Conservation (phyloP, 176 grass and related monocot genomes). For the sorghum (Sorghum bicolor) region DNA sequence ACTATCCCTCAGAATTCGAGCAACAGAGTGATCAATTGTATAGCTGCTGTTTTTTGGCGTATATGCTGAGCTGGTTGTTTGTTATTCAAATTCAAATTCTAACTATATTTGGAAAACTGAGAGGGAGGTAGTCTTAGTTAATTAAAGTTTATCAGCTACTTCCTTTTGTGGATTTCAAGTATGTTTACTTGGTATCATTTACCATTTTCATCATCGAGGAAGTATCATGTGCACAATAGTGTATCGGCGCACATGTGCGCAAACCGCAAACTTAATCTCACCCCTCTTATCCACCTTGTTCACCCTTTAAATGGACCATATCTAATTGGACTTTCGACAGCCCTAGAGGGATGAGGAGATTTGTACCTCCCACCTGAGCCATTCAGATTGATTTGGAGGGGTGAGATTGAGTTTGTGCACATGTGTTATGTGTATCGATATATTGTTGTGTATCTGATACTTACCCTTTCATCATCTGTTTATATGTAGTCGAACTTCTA, state of each 20-base stretch:
- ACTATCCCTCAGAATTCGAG: background rate
- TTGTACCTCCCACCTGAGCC: background rate
- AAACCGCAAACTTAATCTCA: too few relatives aligned
- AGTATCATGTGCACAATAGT: too few relatives aligned
- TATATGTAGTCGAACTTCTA: background rate
- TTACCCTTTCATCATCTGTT: background rate
- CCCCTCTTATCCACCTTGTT: background rate
- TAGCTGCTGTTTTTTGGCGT: background rate
- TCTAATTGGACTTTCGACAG: background rate
- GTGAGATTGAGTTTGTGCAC: background rate
- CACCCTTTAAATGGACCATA: background rate
- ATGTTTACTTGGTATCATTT: background rate
- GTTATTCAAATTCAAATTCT: background rate
- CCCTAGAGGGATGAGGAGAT: background rate
- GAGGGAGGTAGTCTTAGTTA: too few relatives aligned
- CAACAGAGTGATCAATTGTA: background rate
- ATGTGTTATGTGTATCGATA: background rate
- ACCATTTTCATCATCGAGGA: background rate
- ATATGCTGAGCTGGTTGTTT: background rate
- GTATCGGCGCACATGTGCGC: too few relatives aligned
- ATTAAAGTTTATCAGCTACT: too few relatives aligned
- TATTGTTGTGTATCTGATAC: background rate
- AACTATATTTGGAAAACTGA: conserved; percentile 2
- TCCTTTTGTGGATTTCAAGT: background rate
- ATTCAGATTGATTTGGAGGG: background rate